Evolutionary conservation across 75 land plant species (phyloP), one percentile per base, ranked within the genome.

Genomic region (Selaginella tamariscina): DNA sequence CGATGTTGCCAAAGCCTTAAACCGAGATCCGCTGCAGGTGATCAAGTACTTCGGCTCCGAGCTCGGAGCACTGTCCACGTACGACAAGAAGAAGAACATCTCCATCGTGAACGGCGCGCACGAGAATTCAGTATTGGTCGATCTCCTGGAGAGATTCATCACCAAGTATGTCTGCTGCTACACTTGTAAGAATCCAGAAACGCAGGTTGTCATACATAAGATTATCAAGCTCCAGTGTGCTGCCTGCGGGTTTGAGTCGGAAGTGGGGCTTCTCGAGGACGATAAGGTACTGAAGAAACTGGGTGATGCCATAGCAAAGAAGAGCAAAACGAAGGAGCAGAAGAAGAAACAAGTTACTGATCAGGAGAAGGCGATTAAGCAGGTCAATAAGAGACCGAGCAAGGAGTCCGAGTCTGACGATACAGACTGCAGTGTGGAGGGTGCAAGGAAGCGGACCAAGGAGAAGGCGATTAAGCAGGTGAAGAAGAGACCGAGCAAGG

Each of bases 121-220:
- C 74, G 98, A 93, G n/a, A 84, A 86, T 55, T 56, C 91, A 5
- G 89, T 89, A 59, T 83, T 93, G 18, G 88, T 84, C 28, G 82
- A 73, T 0, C 83, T 93, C 54, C 80, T 93, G 49, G 98, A 93
- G 74, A 89, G 74, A 65, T 93, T 93, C 62, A 93, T 93, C 55
- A 93, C 86, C 70, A 93, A 93, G 75, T 93, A 84, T 78, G 98
- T 93, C 20, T 95, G 89, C 76, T 93, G 98, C 39, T 86, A 93
- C 75, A 84, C 86, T 11, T 93, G 98, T 80, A 88, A 88, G 18
- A 93, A 93, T 71, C 98, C 98, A 28, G 98, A 93, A 68, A 93
- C 98, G 21, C 88, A 89, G 56, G 78, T 93, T 13, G 28, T 84
- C 2, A 85, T 93, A 56, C 81, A 86, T 18, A 93, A 89, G 77